These are phyloP conservation scores for Westerdykella ornata DNA, from an alignment of 2,329 filamentous ascomycete genomes.

Conservation along the genomic window DNA sequence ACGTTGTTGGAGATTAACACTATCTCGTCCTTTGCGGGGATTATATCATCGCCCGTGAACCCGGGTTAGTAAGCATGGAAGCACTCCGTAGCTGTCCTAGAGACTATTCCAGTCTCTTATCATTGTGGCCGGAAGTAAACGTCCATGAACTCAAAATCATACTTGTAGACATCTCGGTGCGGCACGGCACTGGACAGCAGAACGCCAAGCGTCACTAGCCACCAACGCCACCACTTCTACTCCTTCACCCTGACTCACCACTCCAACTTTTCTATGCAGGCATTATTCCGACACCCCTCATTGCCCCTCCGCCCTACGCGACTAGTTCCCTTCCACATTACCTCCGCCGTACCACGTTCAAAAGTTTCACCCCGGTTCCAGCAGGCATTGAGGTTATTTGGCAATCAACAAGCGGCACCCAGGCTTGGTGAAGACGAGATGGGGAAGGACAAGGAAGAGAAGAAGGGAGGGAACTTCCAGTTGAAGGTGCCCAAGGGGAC, in stretches of 20 bases:
- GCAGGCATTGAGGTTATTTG: background rate
- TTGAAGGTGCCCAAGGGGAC: slow-evolving; percentile 90
- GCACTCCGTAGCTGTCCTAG: too few relatives aligned
- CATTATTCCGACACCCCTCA: background rate
- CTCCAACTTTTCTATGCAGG: slow-evolving; percentile 1
- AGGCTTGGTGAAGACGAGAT: slow-evolving; percentile 31
- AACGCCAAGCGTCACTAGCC: background rate
- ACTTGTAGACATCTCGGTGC: too few relatives aligned
- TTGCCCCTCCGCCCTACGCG: background rate
- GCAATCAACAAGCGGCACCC: background rate
- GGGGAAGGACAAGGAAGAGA: slow-evolving; percentile 41
- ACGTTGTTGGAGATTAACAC: too few relatives aligned
- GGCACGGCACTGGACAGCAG: too few relatives aligned
- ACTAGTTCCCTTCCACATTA: background rate
- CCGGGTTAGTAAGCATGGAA: too few relatives aligned
- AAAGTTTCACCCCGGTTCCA: background rate
- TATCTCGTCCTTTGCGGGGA: too few relatives aligned
- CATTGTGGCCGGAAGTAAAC: too few relatives aligned
- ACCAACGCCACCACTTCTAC: background rate
- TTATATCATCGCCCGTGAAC: too few relatives aligned
- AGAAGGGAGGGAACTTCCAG: slow-evolving; percentile 46
- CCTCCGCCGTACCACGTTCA: background rate
- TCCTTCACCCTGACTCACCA: background rate
- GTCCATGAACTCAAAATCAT: too few relatives aligned
- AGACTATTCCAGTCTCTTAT: too few relatives aligned